Conservation (phyloP, 2,329 filamentous ascomycete species). For the Hirsutella minnesotensis region DNA sequence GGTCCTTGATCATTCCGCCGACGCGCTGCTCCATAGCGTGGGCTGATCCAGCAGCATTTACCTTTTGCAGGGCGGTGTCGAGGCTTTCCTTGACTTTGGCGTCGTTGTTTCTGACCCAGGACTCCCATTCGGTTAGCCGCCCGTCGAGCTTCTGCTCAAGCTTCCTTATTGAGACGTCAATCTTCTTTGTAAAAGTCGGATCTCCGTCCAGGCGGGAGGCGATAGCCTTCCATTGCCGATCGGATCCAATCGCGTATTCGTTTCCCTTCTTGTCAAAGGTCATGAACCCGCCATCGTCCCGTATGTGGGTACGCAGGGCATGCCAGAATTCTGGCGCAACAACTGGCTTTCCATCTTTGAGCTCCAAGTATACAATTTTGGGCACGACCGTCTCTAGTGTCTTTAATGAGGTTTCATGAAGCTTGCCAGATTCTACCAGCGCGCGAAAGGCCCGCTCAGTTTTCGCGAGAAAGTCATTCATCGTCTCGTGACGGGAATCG, state of each 20-base stretch:
- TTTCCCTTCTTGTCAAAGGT: constrained; percentile 29
- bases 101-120: constrained; percentile 40
- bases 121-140: constrained; percentile 33
- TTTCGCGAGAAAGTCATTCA: constrained; percentile 13
- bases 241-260: constrained; percentile 27
- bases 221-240: constrained; percentile 35
- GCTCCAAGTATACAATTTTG: constrained; percentile 41
- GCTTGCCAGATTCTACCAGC: constrained; percentile 16
- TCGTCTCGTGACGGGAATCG: constrained; percentile 6
- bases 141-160: constrained; percentile 15
- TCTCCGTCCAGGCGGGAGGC: constrained; percentile 27
- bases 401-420: constrained; percentile 25
- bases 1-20: constrained; percentile 23
- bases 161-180: constrained; percentile 14
- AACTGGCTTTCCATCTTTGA: constrained; percentile 36
- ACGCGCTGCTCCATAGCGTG: constrained; percentile 22
- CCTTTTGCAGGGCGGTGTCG: constrained; percentile 19
- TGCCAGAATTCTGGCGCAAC: constrained; percentile 54
- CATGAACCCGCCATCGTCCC: constrained; percentile 33
- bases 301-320: constrained; percentile 45
- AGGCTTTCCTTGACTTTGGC: constrained; percentile 21
- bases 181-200: constrained; percentile 13
- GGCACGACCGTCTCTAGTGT: constrained; percentile 41
- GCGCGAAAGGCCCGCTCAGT: constrained; percentile 18
- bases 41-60: constrained; percentile 20